These are phyloP conservation scores for Bisporella sp. DNA, from an alignment of 2,329 filamentous ascomycete genomes.

Conservation along the genomic window DNA sequence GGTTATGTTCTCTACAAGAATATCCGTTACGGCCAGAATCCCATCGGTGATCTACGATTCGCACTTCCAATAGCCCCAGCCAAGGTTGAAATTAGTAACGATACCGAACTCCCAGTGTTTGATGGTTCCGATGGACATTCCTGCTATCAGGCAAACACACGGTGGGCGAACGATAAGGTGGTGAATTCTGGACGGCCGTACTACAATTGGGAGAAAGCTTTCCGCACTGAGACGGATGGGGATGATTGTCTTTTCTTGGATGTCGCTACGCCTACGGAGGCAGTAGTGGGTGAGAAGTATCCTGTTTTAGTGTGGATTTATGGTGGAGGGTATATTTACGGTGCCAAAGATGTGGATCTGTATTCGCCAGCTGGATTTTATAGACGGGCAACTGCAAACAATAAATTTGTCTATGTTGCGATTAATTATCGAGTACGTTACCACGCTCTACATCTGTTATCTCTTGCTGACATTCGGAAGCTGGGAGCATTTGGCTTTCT, in stretches of 20 bases:
- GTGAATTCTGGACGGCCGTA: neutral
- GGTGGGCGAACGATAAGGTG: neutral
- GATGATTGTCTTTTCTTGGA: constrained; percentile 3
- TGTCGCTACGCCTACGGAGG: neutral
- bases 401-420: constrained; percentile 1
- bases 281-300: neutral
- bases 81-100: neutral
- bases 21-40: neutral
- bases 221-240: neutral
- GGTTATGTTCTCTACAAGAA: neutral
- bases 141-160: neutral
- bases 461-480: neutral
- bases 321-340: neutral
- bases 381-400: neutral
- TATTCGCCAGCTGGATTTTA: neutral
- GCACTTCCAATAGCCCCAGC: neutral
- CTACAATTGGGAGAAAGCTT: neutral
- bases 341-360: neutral
- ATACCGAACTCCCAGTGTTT: neutral
- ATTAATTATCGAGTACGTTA: neutral
- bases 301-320: constrained; percentile 1
- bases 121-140: neutral
- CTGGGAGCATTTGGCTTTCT: neutral
- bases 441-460: neutral
- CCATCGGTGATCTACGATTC: neutral